These are phyloP conservation scores for Mucor saturninus DNA, from an alignment of 371 early-diverging fungal genomes.

Conservation along the genomic window DNA sequence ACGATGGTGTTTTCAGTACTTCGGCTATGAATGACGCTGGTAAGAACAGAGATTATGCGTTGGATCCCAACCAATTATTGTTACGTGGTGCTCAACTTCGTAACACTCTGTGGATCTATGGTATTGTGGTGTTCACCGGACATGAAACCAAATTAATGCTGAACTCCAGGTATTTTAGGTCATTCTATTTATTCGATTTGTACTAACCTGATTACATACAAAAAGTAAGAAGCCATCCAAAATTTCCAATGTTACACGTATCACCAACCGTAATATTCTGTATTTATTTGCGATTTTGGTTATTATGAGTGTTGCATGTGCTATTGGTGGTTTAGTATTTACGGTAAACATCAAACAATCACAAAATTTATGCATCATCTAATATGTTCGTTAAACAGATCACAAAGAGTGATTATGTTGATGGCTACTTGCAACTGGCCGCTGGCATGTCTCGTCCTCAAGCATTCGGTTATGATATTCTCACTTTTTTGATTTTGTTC, in stretches of 20 bases:
- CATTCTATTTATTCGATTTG: neutral
- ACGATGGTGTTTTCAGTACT: slow-evolving; percentile 74
- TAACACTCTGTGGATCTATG: slow-evolving; percentile 89
- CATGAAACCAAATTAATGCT: slow-evolving; percentile 91
- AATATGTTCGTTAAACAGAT: slow-evolving; percentile 31
- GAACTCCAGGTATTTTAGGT: slow-evolving; percentile 67
- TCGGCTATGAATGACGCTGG: slow-evolving; percentile 56
- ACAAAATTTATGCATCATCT: neutral
- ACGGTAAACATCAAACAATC: slow-evolving; percentile 28
- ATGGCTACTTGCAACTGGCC: slow-evolving; percentile 46
- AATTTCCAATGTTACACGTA: slow-evolving; percentile 73
- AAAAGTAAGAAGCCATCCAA: slow-evolving; percentile 57
- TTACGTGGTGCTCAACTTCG: slow-evolving; percentile 84
- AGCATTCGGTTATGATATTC: slow-evolving; percentile 73
- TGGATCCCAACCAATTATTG: slow-evolving; percentile 84
- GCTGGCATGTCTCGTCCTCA: slow-evolving; percentile 24
- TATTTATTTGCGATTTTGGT: slow-evolving; percentile 89
- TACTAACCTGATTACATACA: slow-evolving; percentile 3
- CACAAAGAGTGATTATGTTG: slow-evolving; percentile 30
- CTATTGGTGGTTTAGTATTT: slow-evolving; percentile 73
- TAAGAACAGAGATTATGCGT: slow-evolving; percentile 62
- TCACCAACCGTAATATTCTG: slow-evolving; percentile 92
- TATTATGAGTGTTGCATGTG: slow-evolving; percentile 83
- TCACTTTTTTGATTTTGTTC: slow-evolving; percentile 88
- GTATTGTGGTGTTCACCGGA: slow-evolving; percentile 85